phyloP scores from a whole-genome alignment of 2,329 filamentous ascomycete species.

The Chaetomium strumarium region DNA sequence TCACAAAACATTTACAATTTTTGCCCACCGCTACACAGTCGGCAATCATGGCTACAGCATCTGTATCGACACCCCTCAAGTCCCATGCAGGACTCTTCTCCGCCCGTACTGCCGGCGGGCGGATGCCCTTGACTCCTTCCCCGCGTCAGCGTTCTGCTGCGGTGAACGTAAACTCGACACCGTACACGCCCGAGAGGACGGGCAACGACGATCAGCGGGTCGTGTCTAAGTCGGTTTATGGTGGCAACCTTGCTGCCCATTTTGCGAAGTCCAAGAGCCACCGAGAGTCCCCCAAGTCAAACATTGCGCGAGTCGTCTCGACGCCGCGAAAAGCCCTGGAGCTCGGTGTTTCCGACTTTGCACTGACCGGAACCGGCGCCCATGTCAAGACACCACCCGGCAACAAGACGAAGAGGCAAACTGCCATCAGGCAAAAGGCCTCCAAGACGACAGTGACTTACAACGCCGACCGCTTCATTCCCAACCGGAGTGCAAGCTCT shows the following conservation, averaged over 20 bases:
- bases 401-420: constrained; percentile 54
- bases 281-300: constrained; percentile 91
- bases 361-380: constrained; percentile 75
- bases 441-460: constrained; percentile 76
- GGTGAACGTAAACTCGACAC: constrained; percentile 58
- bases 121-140: constrained; percentile 90
- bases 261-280: constrained; percentile 70
- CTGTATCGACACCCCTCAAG: constrained; percentile 87
- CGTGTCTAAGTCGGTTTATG: constrained; percentile 67
- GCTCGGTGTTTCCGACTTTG: constrained; percentile 87
- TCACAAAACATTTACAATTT: neutral
- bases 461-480: constrained; percentile 87
- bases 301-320: constrained; percentile 70
- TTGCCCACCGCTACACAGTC: neutral
- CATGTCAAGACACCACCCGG: constrained; percentile 51
- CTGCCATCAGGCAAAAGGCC: constrained; percentile 46
- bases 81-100: constrained; percentile 91
- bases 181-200: constrained; percentile 65
- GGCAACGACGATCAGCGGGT: constrained; percentile 44
- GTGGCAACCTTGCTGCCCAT: constrained; percentile 71
- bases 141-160: constrained; percentile 58
- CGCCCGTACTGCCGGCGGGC: constrained; percentile 85
- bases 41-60: constrained; percentile 68
- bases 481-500: constrained; percentile 85
- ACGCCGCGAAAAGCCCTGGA: constrained; percentile 81